Conservation (phyloP, 2,329 filamentous ascomycete species). For the Hysterium pulicare region DNA sequence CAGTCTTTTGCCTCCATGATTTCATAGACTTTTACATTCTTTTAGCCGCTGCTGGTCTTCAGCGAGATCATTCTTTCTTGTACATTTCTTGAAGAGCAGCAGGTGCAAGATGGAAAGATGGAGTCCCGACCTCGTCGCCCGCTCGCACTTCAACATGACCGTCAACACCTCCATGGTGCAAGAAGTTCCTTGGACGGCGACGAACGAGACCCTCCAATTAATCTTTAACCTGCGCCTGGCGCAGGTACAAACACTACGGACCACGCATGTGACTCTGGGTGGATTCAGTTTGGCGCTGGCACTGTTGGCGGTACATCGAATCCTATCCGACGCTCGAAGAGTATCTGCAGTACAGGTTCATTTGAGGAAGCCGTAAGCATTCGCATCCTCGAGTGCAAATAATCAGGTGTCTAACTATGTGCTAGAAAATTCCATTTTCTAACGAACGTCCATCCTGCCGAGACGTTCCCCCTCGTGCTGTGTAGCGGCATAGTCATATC, state of each 20-base stretch:
- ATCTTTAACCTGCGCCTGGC: slow-evolving; percentile 35
- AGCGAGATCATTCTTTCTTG: slow-evolving; percentile 32
- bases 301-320: slow-evolving; percentile 33
- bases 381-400: neutral
- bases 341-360: slow-evolving; percentile 29
- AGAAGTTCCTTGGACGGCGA: slow-evolving; percentile 27
- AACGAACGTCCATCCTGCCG: slow-evolving; percentile 37
- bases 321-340: slow-evolving; percentile 37
- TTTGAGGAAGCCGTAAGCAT: slow-evolving; percentile 30
- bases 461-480: slow-evolving; percentile 40
- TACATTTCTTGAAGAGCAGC: slow-evolving; percentile 24
- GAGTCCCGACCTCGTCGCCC: slow-evolving; percentile 23
- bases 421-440: slow-evolving; percentile 34
- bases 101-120: slow-evolving; percentile 38
- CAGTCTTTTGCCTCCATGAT: slow-evolving; percentile 35
- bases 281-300: slow-evolving; percentile 36
- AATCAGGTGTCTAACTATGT: slow-evolving; percentile 11
- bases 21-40: slow-evolving; percentile 30
- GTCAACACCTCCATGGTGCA: slow-evolving; percentile 29
- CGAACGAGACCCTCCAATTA: slow-evolving; percentile 27
- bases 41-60: slow-evolving; percentile 40
- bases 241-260: slow-evolving; percentile 37
- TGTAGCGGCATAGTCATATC: slow-evolving; percentile 36
- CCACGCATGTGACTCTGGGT: slow-evolving; percentile 39
- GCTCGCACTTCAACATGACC: slow-evolving; percentile 38